Percentiles rank a stretch among this genome's conserved stretches.
These are phyloP conservation scores for Exophiala alcalophila DNA, from an alignment of 2,329 filamentous ascomycete species.

Conservation along the genomic window DNA sequence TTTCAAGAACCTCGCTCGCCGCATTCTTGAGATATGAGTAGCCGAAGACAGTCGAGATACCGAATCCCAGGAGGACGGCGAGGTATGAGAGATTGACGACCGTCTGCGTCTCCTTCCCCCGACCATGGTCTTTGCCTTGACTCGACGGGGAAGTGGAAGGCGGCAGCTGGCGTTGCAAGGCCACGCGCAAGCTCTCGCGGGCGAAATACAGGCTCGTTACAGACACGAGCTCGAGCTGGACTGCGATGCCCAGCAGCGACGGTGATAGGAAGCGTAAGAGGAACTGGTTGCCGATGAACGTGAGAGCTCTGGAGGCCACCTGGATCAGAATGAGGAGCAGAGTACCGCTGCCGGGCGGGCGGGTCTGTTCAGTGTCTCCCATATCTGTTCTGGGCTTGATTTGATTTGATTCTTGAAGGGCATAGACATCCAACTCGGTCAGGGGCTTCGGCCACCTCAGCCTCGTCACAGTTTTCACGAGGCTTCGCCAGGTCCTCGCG, in stretches of 20 bases:
- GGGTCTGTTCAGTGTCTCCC: slow-evolving; percentile 1
- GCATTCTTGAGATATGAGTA: slow-evolving; percentile 62
- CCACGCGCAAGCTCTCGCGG: slow-evolving; percentile 85
- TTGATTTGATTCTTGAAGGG: too few species aligned
- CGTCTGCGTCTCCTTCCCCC: slow-evolving; percentile 55
- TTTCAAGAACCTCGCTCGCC: slow-evolving; percentile 50
- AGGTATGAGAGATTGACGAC: slow-evolving; percentile 88
- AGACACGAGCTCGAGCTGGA: slow-evolving; percentile 89
- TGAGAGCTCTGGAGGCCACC: slow-evolving; percentile 79
- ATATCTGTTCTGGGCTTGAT: too few species aligned
- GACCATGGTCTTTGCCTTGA: slow-evolving; percentile 21
- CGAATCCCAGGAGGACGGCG: slow-evolving; percentile 65
- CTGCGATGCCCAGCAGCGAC: slow-evolving; percentile 75
- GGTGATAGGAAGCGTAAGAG: slow-evolving; percentile 86
- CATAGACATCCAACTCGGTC: too few species aligned
- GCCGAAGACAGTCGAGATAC: slow-evolving; percentile 63
- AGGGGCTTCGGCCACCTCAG: too few species aligned
- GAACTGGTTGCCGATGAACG: slow-evolving; percentile 88
- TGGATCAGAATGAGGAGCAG: slow-evolving; percentile 86
- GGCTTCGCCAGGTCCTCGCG: too few species aligned
- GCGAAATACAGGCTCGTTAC: slow-evolving; percentile 94
- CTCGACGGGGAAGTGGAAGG: slow-evolving; percentile 12
- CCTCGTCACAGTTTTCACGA: too few species aligned
- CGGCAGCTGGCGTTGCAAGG: slow-evolving; percentile 71
- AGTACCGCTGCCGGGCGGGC: slow-evolving; percentile 44